Conservation (phyloP, 371 early-diverging fungal species). For the Rhizopus sp. region DNA sequence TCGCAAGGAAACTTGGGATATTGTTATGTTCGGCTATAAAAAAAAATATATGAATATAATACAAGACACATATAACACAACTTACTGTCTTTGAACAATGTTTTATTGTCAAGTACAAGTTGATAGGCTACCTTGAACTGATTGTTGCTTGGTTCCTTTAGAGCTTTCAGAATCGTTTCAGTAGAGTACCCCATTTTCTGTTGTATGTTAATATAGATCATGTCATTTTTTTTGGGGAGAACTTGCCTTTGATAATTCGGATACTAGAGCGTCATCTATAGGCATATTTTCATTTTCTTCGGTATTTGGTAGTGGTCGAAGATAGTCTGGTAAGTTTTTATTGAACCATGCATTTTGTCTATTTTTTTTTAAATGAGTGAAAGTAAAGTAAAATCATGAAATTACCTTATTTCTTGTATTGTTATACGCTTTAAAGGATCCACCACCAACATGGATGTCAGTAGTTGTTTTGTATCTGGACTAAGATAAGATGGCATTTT, state of each 20-base stretch:
- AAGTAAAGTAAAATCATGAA: background rate
- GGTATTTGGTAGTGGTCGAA: constrained; percentile 73
- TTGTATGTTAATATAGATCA: background rate
- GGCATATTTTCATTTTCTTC: constrained; percentile 63
- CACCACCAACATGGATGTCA: constrained; percentile 93
- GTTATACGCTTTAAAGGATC: constrained; percentile 95
- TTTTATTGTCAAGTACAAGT: constrained; percentile 82
- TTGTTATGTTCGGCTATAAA: constrained; percentile 53
- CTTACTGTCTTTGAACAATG: constrained; percentile 72
- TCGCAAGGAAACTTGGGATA: constrained; percentile 63
- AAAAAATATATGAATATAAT: constrained; percentile 1
- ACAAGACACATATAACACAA: background rate
- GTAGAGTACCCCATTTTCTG: constrained; percentile 81
- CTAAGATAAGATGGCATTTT: constrained; percentile 87
- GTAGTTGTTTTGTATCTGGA: constrained; percentile 77
- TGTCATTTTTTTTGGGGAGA: background rate
- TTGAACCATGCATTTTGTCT: constrained; percentile 91
- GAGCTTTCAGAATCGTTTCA: constrained; percentile 68
- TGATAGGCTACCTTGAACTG: constrained; percentile 95
- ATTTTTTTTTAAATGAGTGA: background rate
- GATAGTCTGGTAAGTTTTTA: constrained; percentile 86
- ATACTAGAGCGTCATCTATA: constrained; percentile 77
- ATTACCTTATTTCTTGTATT: constrained; percentile 80
- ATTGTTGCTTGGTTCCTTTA: constrained; percentile 81
- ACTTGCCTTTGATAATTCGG: constrained; percentile 70